Base-by-base conservation (phyloP, 192 early-diverging fungal genomes). In the Entrophospora sp. region DNA sequence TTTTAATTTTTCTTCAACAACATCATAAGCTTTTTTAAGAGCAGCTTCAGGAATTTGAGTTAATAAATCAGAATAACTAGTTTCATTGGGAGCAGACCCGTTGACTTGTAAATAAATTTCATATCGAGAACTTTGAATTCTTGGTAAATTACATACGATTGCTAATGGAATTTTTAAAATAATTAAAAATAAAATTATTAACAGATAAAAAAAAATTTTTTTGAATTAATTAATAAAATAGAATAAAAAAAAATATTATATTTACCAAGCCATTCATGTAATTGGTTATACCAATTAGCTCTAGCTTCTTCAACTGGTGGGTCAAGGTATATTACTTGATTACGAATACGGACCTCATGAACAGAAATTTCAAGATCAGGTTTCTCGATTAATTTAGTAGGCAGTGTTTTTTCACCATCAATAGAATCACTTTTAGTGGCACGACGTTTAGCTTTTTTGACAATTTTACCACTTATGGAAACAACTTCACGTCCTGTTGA, bases 271-370 rank as follows among this genome's bases (percentile, higher is more conserved):
- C 97, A 99, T 3, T 86, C 79, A 55, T 99, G 97, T 30, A 99
- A 82, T 77, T 94, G 89, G 44, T 73, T 72, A 69, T 90, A 92
- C 91, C 92, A 97, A 34, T 85, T 83, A 13, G 84, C 86, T 22
- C 96, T 86, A 0, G 97, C 95, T 59, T 91, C 81, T 73, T 99
- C 95, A 25, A 99, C 78, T 35, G 97, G 94, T 37, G 97, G 97
- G 55, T 96, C 89, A 22, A 99, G 74, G 69, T 86, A 96, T 88
- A 99, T 96, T 69, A 91, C 83, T 77, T 98, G 96, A 82, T 99
- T 94, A 63, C 83, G 82, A 69, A 98, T 87, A 30, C 87, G 81
- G 57, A 98, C 79, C 74, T 96, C 91, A 59, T 96, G 93, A 10
- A 95, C 81, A 36, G 91, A 75, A 8, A 81, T 71, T 53, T 87